Evolutionary conservation across 371 early-diverging fungal genomes (phyloP), one percentile per base, ranked within the genome.

Genomic region (Mucor circinelloides): DNA sequence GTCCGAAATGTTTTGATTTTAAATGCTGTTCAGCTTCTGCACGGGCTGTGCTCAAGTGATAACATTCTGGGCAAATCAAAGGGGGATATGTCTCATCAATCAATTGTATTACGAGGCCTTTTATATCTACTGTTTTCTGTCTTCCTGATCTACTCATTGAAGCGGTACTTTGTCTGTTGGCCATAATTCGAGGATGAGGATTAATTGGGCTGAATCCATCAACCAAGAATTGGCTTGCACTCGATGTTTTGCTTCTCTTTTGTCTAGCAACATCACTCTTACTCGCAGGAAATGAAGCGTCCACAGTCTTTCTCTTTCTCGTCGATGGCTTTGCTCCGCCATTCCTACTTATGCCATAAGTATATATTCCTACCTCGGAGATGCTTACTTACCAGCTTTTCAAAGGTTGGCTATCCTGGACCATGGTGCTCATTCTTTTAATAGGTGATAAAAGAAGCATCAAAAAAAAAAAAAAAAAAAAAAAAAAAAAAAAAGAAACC

Each of bases 11-110:
- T 1, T 50, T 25, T 17, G 31, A 19, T 30, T 73, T 73, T 12
- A 68, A 59, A 34, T 76, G 77, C 6, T 58, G 40, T 23, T 76
- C 74, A 2, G 68, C 68, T 10, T 71, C 73, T 30, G 66, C 32
- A 17, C 71, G 66, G 38, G 54, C 61, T 1, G 34, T n/a, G 7
- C 60, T 58, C 0, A 36, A 34, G 10, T 66, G 40, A 57, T 42
- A 58, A 30, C 77, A 76, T 25, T 31, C 38, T 1, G 77, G 74
- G 56, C 77, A 76, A n/a, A 70, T 7, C 17, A 64, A 44, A 25
- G 77, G 74, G 17, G 77, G 77, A 44, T 76, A 76, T 9, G 27
- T 55, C 23, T 64, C 58, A 15, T 76, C 77, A 40, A 76, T 76
- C 9, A 76, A 55, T 25, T 58, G 68, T 13, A 55, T n/a, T 19